Conservation (phyloP, 495 filamentous ascomycete species). For the Aspergillus conjunctus region DNA sequence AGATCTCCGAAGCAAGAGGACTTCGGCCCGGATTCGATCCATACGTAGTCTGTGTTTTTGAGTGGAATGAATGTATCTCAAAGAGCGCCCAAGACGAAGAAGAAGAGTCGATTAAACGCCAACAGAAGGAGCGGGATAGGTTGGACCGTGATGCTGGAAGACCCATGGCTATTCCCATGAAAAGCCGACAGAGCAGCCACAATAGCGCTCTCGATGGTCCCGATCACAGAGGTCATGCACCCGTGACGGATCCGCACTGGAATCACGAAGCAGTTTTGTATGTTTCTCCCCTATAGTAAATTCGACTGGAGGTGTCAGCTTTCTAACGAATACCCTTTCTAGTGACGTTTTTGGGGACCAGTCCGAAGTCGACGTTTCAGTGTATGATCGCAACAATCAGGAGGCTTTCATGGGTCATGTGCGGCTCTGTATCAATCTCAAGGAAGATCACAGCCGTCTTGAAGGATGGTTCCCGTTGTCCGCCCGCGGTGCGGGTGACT, state of each 20-base stretch:
- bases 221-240: constrained; percentile 64
- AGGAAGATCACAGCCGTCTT: constrained; percentile 66
- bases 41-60: constrained; percentile 95
- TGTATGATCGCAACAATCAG: constrained; percentile 83
- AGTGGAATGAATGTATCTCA: constrained; percentile 94
- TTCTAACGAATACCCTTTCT: constrained; percentile 7
- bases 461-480: constrained; percentile 87
- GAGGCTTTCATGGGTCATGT: constrained; percentile 94
- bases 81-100: constrained; percentile 68
- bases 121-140: constrained; percentile 54
- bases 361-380: constrained; percentile 87
- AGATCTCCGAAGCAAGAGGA: constrained; percentile 80
- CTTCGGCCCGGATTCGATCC: constrained; percentile 81
- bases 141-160: constrained; percentile 74
- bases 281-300: constrained; percentile 35
- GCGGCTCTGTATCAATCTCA: constrained; percentile 67
- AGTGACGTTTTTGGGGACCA: constrained; percentile 95
- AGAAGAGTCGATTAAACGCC: constrained; percentile 38
- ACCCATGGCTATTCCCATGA: constrained; percentile 94
- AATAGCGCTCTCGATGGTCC: constrained; percentile 75
- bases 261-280: constrained; percentile 95
- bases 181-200: constrained; percentile 90
- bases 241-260: constrained; percentile 89
- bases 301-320: background rate
- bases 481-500: constrained; percentile 62